Base-by-base conservation (phyloP, 202 grass and related monocot species). In the Bolboschoenoplectus hybrid region DNA sequence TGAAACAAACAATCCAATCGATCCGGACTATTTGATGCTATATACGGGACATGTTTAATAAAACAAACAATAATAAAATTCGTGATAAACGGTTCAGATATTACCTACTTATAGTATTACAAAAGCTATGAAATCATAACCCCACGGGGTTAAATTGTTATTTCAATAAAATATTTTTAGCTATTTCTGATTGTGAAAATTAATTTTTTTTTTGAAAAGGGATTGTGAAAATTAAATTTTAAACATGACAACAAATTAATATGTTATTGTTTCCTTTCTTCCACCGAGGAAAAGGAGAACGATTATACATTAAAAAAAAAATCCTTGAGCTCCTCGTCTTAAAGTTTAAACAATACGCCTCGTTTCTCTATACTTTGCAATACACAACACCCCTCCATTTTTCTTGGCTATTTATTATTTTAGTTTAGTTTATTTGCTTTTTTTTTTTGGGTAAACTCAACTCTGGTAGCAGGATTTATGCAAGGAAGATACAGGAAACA, bases 291-390 rank as follows among this genome's bases (percentile, higher is more conserved):
- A 55, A 75, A 75, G 11, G 5, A 74, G 44, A 74, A 20, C 41
- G 43, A 72, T 47, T 56, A 56, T 55, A 13, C 2, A 38, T 26
- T 26, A 26, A 52, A 7, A 14, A 56, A 55, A 26, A 56, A 36
- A 77, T 77, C 73, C 67, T 77, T 56, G 73, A 77, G 49, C 73
- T 77, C 73, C 73, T 77, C 73, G 26, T 77, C 49, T 38, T 52
- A 52, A 26, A 13, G 46, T 5, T 5, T 34, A 51, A 4, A 52
- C 20, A 14, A 39, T 55, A 3, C 7, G 38, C 6, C 73, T 77
- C 49, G 50, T 77, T 77, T 77, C 20, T 55, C 26, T 55, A 17
- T 56, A 53, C 26, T 52, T 52, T 35, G 19, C 46, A 75, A 2
- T 53, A 20, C 41, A 46, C 0, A 14, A 41, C 14, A 6, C 10